Base-by-base conservation (phyloP, 1,284 basidiomycete species). In the Heterobasidion parviporum region DNA sequence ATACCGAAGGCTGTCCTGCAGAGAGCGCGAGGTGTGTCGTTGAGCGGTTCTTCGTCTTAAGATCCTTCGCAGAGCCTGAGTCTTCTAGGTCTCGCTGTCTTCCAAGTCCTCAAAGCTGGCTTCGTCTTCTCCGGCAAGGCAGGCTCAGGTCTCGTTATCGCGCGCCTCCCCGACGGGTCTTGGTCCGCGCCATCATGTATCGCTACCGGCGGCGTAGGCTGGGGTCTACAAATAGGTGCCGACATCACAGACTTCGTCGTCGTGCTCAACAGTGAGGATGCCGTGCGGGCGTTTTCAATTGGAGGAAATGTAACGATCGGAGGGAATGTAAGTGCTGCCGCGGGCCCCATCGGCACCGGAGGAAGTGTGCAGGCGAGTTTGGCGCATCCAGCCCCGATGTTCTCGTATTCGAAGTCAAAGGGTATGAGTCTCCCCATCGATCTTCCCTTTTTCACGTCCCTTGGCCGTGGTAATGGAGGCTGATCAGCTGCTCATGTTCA, bases 171-270 rank as follows among this genome's bases (percentile, higher is more conserved):
- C 4, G 95, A 98, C 67, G 97, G 96, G 59, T 94, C 91, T 18
- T 98, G 96, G 96, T 94, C 91, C 50, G 95, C 95, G 1, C 96
- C 96, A 0, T 94, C 89, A 47, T 98, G 95, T 73, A 97, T 99
- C 68, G 95, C 92, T n/a, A 98, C 95, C 0, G 95, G 92, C 26
- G 93, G 94, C 56, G 79, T 97, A 6, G 96, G 96, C 44, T 95
- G 95, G 86, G 96, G 96, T 50, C 82, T 98, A 50, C 96, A 97
- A 72, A 91, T 96, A 59, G 94, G 94, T 56, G 92, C 92, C n/a
- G 88, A 89, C 70, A 81, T 89, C 66, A 87, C 87, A 56, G 87
- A 92, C 68, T 92, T 93, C 62, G 90, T 93, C 52, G 86, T 99
- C 67, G 94, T 99, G 33, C 87, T 99, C 70, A 98, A 98, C 77